Evolutionary conservation across 345 rosid genomes (phyloP), one percentile per base, ranked within the genome.

Genomic region (Jatropha curcas): DNA sequence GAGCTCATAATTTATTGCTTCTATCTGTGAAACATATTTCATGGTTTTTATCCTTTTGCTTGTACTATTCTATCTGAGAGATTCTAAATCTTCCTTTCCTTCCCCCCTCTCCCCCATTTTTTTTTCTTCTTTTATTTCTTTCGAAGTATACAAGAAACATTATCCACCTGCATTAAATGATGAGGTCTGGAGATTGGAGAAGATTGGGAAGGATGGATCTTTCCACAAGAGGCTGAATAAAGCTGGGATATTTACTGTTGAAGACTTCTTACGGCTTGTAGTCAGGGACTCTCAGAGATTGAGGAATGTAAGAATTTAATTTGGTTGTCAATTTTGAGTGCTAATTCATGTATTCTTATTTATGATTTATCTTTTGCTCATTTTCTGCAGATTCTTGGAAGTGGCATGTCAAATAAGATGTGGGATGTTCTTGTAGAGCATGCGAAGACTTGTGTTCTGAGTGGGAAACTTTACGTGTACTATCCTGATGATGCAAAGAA

Each of bases 371-470:
- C 56, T 35, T 50, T 65, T 25, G 77, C 24, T 46, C 20, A 7
- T 60, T 81, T 61, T 4, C 31, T 82, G 77, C 77, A 95, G 99
- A 91, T 93, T 83, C 97, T 95, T 79, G 99, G 99, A 74, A 93
- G 97, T 70, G 98, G 99, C 56, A 95, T 95, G 99, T 96, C 99
- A 24, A 96, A 96, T 76, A 91, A 94, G 84, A 96, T 93, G 99
- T 96, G 99, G 99, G 98, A 93, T 68, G 81, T 90, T 69, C 94
- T 96, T 19, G 77, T 90, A 56, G 99, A 96, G 73, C 99, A 96
- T 85, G 92, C 98, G 11, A 96, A 88, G 80, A 91, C 99, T 37
- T 96, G 98, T 76, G 88, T 86, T 41, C 78, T 88, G 72, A 85
- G 90, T 74, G 97, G 88, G 83, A 93, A 86, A 73, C 86, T 88